phyloP scores from a whole-genome alignment of 2,329 filamentous ascomycete species.

The Ophiostoma quercus region DNA sequence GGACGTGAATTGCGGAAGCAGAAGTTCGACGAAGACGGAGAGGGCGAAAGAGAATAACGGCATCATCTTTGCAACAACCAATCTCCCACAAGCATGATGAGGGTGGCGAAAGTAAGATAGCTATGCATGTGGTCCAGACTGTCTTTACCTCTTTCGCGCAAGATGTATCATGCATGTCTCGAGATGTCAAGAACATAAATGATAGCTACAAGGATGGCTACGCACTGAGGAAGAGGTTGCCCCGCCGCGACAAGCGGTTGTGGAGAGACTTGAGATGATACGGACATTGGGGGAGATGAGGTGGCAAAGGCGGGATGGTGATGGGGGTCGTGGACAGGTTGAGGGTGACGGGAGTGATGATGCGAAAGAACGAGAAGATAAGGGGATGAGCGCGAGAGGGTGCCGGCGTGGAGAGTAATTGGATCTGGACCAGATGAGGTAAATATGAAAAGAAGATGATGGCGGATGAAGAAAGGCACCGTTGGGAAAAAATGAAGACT shows the following conservation, averaged over 20 bases:
- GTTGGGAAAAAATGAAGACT: not conserved
- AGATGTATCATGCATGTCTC: not conserved
- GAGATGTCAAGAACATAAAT: not conserved
- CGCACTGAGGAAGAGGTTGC: not conserved
- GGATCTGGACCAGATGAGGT: not conserved
- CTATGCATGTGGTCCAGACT: not conserved
- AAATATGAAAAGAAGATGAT: not conserved
- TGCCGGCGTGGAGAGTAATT: not conserved
- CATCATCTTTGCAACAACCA: not conserved
- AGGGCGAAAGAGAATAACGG: not conserved
- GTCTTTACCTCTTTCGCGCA: not conserved
- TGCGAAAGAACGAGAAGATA: not conserved
- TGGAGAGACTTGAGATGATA: not conserved
- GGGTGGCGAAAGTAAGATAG: slow-evolving; percentile 4
- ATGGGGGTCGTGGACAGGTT: not conserved
- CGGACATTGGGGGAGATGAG: not conserved
- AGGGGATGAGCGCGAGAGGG: not conserved
- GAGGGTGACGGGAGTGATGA: not conserved
- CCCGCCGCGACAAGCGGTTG: not conserved
- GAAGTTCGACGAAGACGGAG: not conserved
- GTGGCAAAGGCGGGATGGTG: slow-evolving; percentile 10
- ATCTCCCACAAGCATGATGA: slow-evolving; percentile 4
- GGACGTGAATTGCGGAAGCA: not conserved
- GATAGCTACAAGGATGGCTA: not conserved
- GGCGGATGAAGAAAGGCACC: not conserved